These are phyloP conservation scores for Aspergillus phoenicis DNA, from an alignment of 2,329 filamentous ascomycete genomes.

Conservation along the genomic window DNA sequence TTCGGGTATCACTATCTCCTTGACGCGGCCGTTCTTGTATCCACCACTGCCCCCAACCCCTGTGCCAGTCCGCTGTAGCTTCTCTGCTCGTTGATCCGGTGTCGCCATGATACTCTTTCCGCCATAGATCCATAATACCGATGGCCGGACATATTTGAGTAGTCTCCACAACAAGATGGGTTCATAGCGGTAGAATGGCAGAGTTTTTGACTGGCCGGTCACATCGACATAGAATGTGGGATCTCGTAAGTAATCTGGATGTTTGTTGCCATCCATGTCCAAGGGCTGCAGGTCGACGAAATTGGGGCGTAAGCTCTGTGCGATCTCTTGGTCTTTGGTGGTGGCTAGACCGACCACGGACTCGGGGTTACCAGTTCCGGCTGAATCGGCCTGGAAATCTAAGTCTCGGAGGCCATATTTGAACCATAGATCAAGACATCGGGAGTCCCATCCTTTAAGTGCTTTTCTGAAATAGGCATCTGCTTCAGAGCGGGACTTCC, in stretches of 20 bases:
- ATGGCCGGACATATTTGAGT: conserved; percentile 8
- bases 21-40: neutral
- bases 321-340: conserved; percentile 76
- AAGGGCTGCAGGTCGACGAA: conserved; percentile 9
- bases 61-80: neutral
- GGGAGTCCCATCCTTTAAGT: conserved; percentile 14
- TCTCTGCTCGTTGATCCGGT: neutral
- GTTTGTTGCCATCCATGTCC: neutral
- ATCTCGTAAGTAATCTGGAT: neutral
- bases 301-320: conserved; percentile 36
- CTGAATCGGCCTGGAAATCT: neutral
- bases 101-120: neutral
- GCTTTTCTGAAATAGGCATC: conserved; percentile 1
- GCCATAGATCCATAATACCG: conserved; percentile 9
- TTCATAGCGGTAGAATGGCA: conserved; percentile 9
- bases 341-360: conserved; percentile 65
- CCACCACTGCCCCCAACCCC: conserved; percentile 12
- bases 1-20: neutral
- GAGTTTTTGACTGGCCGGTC: neutral
- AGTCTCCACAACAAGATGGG: neutral
- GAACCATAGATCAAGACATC: conserved; percentile 14
- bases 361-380: neutral
- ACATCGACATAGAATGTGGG: neutral
- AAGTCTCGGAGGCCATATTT: conserved; percentile 17
- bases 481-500: conserved; percentile 14